Evolutionary conservation across 1,284 basidiomycete species (phyloP), one percentile per base, ranked within the genome.

Genomic region (Kwoniella shivajii): DNA sequence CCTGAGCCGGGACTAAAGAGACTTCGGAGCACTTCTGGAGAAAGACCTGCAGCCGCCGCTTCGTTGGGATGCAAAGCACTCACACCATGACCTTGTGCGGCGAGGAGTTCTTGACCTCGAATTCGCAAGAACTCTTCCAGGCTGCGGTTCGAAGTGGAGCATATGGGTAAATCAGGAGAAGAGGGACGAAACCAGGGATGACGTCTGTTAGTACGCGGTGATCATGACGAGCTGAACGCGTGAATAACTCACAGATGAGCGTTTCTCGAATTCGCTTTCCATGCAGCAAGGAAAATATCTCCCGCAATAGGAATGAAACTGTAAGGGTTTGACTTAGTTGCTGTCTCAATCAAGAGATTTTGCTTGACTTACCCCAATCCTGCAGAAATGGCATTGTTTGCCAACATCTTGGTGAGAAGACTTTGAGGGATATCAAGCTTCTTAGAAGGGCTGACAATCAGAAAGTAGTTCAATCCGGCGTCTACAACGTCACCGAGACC

Each of bases 231-330:
- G 24, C 18, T 26, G 9, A 13, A 29, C 27, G 16, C 22, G 9
- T 13, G 29, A 31, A 31, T 14, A 14, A 64, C 75, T 60, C 45
- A 76, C 72, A 76, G 49, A 49, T 74, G 69, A 2, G 90, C 92
- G 70, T 96, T 96, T 61, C 93, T 82, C 41, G 86, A 89, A 77
- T 96, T 97, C n/a, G 91, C 85, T 74, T 92, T 93, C 83, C 82
- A 95, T 78, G 79, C 47, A 81, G 91, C 71, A 31, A 92, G 75
- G 4, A 86, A 72, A 47, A 96, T 73, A 73, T 94, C 91, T 2
- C 92, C 93, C 0, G 85, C 82, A 37, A 91, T 41, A 0, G 92
- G 93, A 4, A 96, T 78, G 50, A 93, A 65, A 1, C 66, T 73
- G 48, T 16, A 26, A 37, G 18, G 14, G 36, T 36, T 38, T 39